Base-by-base conservation (phyloP, 2,329 filamentous ascomycete genomes). In the Zelopaecilomyces penicillatus region DNA sequence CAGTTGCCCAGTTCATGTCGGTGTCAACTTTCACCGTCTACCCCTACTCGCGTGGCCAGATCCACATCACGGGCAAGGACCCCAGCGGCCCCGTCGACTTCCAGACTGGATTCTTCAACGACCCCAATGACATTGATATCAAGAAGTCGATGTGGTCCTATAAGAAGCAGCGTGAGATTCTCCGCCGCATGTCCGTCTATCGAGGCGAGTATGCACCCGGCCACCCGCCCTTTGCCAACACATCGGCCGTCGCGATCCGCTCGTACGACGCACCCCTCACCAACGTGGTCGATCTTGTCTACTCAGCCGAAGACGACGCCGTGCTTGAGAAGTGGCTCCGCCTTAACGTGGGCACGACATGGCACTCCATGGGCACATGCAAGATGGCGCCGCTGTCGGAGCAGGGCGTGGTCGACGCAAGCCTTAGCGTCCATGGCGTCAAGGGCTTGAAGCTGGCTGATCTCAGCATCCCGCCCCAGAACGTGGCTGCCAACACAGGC, bases 91-190 rank as follows among this genome's bases (percentile, higher is more conserved):
- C 65, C 4, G 62, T 63, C 10, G 71, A 78, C 45, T 80, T 83
- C 48, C 68, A 77, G 42, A 63, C 70, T 0, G 78, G 77, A 11
- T 78, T 71, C 58, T 67, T 82, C 37, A 67, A 61, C 7, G 71
- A 80, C 46, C 52, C 61, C 9, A 41, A 68, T 19, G 66, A 67
- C 4, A 57, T 75, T n/a, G 78, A 82, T 54, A 41, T 80, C 32
- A 74, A 74, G 55, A 75, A 71, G 52, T 71, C 76, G 26, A 55
- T 78, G 10, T 82, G 78, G 77, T 70, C 65, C 1, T 83, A 83
- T 64, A 83, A 83, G 59, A 73, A 73, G 52, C 67, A 70, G 27
- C 74, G 79, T 3, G 78, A 81, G 58, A 71, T 82, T 46, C 64
- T 69, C 32, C 70, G 78, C 3, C 72, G 76, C 9, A 73, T 76